Evolutionary conservation across 2,329 filamentous ascomycete genomes (phyloP).

Genomic region (Cladophialophora carrionii): DNA sequence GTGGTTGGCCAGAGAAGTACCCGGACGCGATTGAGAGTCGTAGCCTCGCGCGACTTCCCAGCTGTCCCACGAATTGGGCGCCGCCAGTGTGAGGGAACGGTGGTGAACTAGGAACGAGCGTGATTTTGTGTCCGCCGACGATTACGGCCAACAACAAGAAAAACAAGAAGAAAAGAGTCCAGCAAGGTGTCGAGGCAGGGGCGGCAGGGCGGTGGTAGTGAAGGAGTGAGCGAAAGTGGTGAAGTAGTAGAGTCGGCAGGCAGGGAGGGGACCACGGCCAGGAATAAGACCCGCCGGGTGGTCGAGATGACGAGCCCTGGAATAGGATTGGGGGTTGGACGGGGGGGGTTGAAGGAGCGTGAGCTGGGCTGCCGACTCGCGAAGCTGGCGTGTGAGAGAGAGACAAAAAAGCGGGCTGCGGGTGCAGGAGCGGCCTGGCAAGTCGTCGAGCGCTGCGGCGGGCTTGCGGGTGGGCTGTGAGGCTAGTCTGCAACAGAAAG

Average conservation of each 20-base stretch:
- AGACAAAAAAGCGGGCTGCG: conserved; percentile 22
- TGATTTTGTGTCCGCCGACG: conserved; percentile 21
- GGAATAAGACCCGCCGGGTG: conserved; percentile 30
- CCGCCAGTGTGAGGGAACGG: conserved; percentile 29
- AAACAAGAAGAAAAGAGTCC: conserved; percentile 11
- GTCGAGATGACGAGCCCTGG: conserved; percentile 30
- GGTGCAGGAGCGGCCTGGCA: conserved; percentile 9
- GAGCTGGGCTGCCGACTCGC: conserved; percentile 18
- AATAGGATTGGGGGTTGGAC: conserved; percentile 21
- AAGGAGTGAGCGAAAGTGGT: conserved; percentile 22
- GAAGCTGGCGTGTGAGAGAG: conserved; percentile 12
- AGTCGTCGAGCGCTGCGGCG: conserved; percentile 13
- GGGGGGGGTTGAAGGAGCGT: conserved; percentile 13
- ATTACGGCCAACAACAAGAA: conserved; percentile 26
- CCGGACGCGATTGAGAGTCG: conserved; percentile 35
- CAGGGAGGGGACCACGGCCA: conserved; percentile 20
- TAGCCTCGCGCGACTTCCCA: conserved; percentile 37
- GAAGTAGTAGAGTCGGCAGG: conserved; percentile 24
- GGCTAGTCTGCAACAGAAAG: conserved; percentile 11
- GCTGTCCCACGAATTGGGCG: conserved; percentile 34
- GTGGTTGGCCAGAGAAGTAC: conserved; percentile 18
- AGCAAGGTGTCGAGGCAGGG: conserved; percentile 19
- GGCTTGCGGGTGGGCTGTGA: conserved; percentile 18
- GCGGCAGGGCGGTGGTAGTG: conserved; percentile 14
- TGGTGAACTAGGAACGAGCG: conserved; percentile 25